phyloP scores from a whole-genome alignment of 306 rosid species.

The Prunus armeniaca region DNA sequence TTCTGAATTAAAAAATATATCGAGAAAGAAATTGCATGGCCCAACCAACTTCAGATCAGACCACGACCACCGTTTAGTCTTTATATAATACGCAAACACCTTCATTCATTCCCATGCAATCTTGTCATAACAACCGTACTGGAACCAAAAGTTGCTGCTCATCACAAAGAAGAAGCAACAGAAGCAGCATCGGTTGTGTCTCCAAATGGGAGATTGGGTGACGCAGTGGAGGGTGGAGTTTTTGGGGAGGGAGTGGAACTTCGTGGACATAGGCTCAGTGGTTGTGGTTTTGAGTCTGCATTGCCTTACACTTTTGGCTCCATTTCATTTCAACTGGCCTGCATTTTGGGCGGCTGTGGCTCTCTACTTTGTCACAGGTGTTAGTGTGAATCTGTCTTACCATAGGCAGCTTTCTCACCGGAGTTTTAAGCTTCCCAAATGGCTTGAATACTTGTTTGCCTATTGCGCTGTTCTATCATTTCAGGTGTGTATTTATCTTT shows the following conservation, averaged over 20 bases:
- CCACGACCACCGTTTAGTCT: background rate
- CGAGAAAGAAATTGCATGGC: too few relatives aligned
- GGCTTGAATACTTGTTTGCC: conserved; percentile 78
- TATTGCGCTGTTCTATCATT: conserved; percentile 75
- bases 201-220: background rate
- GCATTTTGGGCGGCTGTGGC: conserved; percentile 60
- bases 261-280: conserved; percentile 53
- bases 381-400: conserved; percentile 69
- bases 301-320: conserved; percentile 58
- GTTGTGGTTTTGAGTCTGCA: conserved; percentile 63
- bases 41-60: background rate
- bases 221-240: conserved; percentile 18
- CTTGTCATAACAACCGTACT: background rate
- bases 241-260: conserved; percentile 72
- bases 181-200: background rate
- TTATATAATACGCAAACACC: background rate
- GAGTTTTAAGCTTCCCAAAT: conserved; percentile 67
- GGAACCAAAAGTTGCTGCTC: too few relatives aligned
- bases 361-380: conserved; percentile 62
- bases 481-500: conserved; percentile 44
- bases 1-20: too few relatives aligned
- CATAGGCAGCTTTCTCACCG: conserved; percentile 53
- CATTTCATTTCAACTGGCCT: conserved; percentile 65
- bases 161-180: background rate
- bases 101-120: background rate